Conservation (phyloP, 306 rosid genomes). For the Inga oerstediana region DNA sequence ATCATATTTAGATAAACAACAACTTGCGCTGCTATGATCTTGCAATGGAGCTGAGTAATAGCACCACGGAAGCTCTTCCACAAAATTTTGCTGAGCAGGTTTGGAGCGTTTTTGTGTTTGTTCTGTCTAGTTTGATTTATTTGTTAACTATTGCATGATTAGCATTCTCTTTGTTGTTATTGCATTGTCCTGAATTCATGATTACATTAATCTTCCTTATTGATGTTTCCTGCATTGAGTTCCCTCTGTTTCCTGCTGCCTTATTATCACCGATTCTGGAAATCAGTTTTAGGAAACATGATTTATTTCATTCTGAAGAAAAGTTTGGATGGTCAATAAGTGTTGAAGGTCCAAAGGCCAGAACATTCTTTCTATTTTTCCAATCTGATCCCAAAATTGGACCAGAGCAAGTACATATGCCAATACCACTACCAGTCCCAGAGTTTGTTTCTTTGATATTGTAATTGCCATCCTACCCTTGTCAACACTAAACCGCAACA, state of each 20-base stretch:
- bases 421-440: background rate
- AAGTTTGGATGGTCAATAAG: background rate
- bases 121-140: constrained; percentile 30
- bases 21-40: constrained; percentile 98
- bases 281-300: background rate
- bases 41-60: constrained; percentile 91
- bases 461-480: background rate
- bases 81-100: constrained; percentile 95
- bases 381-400: background rate
- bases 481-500: background rate
- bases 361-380: background rate
- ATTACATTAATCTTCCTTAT: background rate
- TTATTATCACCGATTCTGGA: constrained; percentile 7
- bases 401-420: background rate
- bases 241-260: background rate
- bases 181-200: background rate
- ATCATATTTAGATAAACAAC: constrained; percentile 77
- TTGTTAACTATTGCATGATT: constrained; percentile 21
- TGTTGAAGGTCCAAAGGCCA: background rate
- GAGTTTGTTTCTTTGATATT: background rate
- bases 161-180: constrained; percentile 7
- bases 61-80: constrained; percentile 93
- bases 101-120: constrained; percentile 35
- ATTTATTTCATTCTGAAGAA: constrained; percentile 5
- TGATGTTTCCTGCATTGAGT: constrained; percentile 14